Conservation (phyloP, 371 early-diverging fungal genomes). For the Mortierella sp. region DNA sequence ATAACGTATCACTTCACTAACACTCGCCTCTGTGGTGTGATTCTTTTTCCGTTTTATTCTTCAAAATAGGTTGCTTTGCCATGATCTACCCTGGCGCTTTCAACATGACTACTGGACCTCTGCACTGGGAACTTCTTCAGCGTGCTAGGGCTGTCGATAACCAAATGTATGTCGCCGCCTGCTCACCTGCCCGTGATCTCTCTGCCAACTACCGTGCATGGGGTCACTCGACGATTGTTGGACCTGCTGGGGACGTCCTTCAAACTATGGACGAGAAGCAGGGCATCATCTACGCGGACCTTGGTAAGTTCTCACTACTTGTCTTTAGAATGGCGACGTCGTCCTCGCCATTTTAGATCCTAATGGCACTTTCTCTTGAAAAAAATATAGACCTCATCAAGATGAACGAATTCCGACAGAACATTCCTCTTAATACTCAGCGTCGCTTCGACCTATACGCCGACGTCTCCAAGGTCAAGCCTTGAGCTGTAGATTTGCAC, state of each 20-base stretch:
- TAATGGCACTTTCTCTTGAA: too few species aligned
- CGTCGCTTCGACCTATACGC: slow-evolving; percentile 91
- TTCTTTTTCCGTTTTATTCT: neutral
- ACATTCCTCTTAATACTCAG: slow-evolving; percentile 83
- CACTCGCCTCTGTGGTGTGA: neutral
- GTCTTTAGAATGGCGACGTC: too few species aligned
- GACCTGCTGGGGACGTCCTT: slow-evolving; percentile 81
- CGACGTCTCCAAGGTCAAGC: slow-evolving; percentile 58
- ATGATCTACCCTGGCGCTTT: slow-evolving; percentile 99
- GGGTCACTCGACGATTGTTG: slow-evolving; percentile 94
- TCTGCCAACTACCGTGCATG: slow-evolving; percentile 87
- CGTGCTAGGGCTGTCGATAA: slow-evolving; percentile 84
- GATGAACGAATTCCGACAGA: slow-evolving; percentile 71
- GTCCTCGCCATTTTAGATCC: too few species aligned
- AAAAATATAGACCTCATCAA: slow-evolving; percentile 71
- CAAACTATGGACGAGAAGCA: slow-evolving; percentile 82
- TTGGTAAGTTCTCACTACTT: slow-evolving; percentile 60
- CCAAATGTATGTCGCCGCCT: slow-evolving; percentile 89
- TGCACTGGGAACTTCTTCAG: slow-evolving; percentile 95
- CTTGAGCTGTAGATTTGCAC: slow-evolving; percentile 1
- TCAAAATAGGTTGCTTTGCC: slow-evolving; percentile 75
- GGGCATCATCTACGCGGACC: slow-evolving; percentile 85
- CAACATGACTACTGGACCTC: slow-evolving; percentile 94
- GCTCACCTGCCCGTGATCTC: slow-evolving; percentile 92
- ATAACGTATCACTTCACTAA: neutral